Conservation (phyloP, 2,329 filamentous ascomycete species). For the Plectosphaerella cucumerina region DNA sequence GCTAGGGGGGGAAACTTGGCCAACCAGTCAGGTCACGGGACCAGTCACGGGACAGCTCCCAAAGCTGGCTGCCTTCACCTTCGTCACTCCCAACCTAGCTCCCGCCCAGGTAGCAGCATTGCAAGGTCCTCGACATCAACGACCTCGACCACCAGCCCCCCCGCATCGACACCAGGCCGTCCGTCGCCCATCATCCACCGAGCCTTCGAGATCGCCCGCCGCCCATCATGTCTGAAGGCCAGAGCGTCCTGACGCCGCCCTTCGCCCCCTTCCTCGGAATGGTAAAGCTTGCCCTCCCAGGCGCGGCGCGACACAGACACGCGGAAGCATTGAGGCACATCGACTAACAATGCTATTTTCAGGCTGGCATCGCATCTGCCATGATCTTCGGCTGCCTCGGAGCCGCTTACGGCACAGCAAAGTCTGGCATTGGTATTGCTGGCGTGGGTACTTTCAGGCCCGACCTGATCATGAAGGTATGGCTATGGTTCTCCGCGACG, state of each 20-base stretch:
- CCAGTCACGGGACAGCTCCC: not conserved
- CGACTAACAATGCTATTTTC: conserved; percentile 7
- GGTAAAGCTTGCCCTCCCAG: conserved; percentile 47
- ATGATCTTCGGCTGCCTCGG: conserved; percentile 81
- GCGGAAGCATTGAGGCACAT: not conserved
- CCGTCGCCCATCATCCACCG: not conserved
- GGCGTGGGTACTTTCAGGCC: conserved; percentile 81
- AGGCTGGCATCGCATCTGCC: conserved; percentile 75
- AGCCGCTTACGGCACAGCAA: conserved; percentile 83
- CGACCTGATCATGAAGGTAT: conserved; percentile 87
- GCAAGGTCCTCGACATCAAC: conserved; percentile 6
- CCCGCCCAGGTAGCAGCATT: conserved; percentile 10
- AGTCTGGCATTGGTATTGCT: conserved; percentile 83
- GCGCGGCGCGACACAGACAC: not conserved
- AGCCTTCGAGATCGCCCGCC: conserved; percentile 7
- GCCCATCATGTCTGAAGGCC: conserved; percentile 43
- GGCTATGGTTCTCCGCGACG: conserved; percentile 6
- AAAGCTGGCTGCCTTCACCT: conserved; percentile 10
- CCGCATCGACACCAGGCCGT: conserved; percentile 14
- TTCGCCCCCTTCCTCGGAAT: conserved; percentile 88
- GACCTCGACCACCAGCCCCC: conserved; percentile 12
- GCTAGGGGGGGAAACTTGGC: no score
- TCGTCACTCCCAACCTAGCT: conserved; percentile 13
- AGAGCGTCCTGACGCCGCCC: conserved; percentile 59
- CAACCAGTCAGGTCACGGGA: not conserved